These are phyloP conservation scores for Botrytis fragariae DNA, from an alignment of 2,329 filamentous ascomycete genomes.

Conservation along the genomic window DNA sequence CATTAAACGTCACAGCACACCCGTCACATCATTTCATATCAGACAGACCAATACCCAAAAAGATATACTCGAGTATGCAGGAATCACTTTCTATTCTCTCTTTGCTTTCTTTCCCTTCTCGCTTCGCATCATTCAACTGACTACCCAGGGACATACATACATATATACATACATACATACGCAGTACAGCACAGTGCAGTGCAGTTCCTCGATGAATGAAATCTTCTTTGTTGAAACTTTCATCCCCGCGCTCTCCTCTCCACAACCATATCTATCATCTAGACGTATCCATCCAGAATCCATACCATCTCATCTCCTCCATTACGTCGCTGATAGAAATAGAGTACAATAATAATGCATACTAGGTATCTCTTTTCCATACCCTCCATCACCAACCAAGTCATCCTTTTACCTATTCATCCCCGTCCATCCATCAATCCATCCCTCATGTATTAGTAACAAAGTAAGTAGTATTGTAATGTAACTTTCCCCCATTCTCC, in stretches of 20 bases:
- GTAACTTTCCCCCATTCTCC: too few relatives aligned
- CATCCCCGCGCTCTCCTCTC: background rate
- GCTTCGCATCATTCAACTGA: too few relatives aligned
- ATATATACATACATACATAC: background rate
- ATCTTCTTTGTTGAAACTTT: too few relatives aligned
- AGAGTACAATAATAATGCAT: background rate
- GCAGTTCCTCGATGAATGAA: background rate
- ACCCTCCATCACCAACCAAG: background rate
- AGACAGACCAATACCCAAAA: too few relatives aligned
- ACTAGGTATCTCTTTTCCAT: background rate
- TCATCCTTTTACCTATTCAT: background rate
- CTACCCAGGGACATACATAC: background rate
- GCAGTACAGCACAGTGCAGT: background rate
- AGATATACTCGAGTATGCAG: too few relatives aligned
- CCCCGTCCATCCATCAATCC: background rate
- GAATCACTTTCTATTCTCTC: too few relatives aligned
- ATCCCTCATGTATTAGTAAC: slow-evolving; percentile 15
- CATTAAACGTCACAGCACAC: too few relatives aligned
- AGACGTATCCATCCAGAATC: background rate
- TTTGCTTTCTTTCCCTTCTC: too few relatives aligned
- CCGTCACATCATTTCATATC: too few relatives aligned
- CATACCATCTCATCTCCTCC: background rate
- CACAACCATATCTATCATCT: background rate
- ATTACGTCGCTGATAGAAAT: background rate
- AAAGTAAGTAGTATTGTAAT: slow-evolving; percentile 1